Evolutionary conservation across 441 rosid genomes (phyloP), one percentile per base, ranked within the genome.

Genomic region (Manihot esculenta): DNA sequence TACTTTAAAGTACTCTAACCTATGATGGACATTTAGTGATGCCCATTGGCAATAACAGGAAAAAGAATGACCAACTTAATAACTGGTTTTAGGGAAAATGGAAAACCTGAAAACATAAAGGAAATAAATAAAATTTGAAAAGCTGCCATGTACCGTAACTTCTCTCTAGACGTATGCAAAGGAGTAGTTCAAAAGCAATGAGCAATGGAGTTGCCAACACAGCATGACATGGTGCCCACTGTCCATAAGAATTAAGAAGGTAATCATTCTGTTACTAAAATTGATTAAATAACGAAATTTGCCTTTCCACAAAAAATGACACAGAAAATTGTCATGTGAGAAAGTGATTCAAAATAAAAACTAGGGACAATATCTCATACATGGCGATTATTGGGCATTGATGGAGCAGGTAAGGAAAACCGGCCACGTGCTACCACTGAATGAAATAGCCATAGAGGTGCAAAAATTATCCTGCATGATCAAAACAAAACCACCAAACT

Each of bases 161-260:
- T 72, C 88, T 84, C 86, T 92, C 93, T 51, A 94, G 90, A 80
- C 86, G 87, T 78, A 89, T 88, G 77, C 97, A 94, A 74, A 94
- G 97, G 24, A 94, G 96, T 74, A 94, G 80, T 74, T 94, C 97
- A 76, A 94, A 94, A 66, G 97, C 96, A 75, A 94, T 23, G 73
- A 94, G 89, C 82, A 94, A 83, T 5, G 99, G 99, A 68, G 91
- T 88, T 6, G 99, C 96, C 57, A 89, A 87, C 74, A 94, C 51
- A 73, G 97, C 84, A 87, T 94, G 99, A 79, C 85, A 90, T 48
- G 99, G 99, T 70, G 99, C 97, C 99, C 99, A 94, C 99, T 94
- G 93, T 85, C 74, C 76, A 86, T 62, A 76, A 86, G 74, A 78
- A 71, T 5, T 38, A 38, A 71, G 67, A 66, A 76, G 21, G 66